Base-by-base conservation (phyloP, 2,329 filamentous ascomycete genomes). In the Diaporthe humulicola region DNA sequence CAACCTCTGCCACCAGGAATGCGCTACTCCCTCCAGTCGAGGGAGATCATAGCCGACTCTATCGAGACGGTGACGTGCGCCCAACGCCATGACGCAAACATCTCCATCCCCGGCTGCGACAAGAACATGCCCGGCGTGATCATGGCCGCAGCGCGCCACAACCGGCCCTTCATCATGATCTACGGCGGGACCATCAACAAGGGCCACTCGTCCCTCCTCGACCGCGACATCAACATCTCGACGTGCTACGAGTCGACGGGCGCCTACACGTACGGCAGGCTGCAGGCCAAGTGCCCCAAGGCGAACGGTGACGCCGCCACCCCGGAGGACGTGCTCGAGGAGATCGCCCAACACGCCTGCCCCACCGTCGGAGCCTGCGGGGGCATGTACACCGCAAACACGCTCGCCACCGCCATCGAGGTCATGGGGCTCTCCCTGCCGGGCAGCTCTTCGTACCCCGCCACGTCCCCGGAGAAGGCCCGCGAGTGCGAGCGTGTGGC, bases 41-140 rank as follows among this genome's bases (percentile, higher is more conserved):
- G 96, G 75, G 96, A 98, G 81, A 92, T 98, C 78, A 98, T 98
- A 78, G 96, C 96, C 77, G 96, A 98, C 85, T 96, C 93, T 78
- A 95, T 98, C 80, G 96, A 98, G 86, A 96, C 94, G 2, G 94
- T 98, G 52, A 98, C 95, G 1, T 96, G 93, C 82, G 96, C 94
- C 7, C 96, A 98, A 82, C 93, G 94, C 79, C 95, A 98, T 84
- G 96, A 98, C 82, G 96, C 95, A 74, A 97, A 96, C 83, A 96
- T 98, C 82, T 92, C 94, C 40, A 96, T 98, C 79, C 95, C 96
- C 0, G 96, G 96, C 15, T 98, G 96, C 83, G 96, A 98, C 86
- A 98, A 98, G 90, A 98, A 98, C 84, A 98, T 98, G 96, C 96
- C 96, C 0, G 96, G 96, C 77, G 93, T 94, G 22, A 88, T 97